Evolutionary conservation across 148 eudicot species (phyloP), one percentile per base, ranked within the genome.

Genomic region (Cornus kousa): DNA sequence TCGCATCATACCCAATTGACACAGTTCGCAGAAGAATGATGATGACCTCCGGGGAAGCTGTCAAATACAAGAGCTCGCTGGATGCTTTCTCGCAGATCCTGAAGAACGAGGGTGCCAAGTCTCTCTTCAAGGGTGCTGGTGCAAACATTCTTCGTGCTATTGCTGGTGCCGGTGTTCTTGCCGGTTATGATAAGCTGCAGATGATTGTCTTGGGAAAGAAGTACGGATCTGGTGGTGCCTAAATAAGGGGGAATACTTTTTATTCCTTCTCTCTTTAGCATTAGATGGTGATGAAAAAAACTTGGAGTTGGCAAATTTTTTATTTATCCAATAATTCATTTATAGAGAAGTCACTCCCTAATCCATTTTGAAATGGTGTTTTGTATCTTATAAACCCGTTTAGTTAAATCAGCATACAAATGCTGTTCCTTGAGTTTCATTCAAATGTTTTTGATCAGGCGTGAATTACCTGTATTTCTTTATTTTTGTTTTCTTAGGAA

Each of bases 21-120:
- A 88, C 89, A 0, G 91, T 88, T 23, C 86, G 91, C 9, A 86
- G 91, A 86, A 88, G 91, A 86, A 88, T 88, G 91, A 88, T 88
- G 91, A 86, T 88, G 91, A 88, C 91, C 23, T 88, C 91, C 0
- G 91, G 91, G 70, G 87, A 88, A 60, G 91, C 91, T 2, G 91
- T 88, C 68, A 88, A 88, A 85, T 88, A 88, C 87, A 88, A 86
- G 87, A 80, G 91, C 57, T 86, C 91, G 5, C 6, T 86, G 0
- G 91, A 88, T 72, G 87, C 88, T 46, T 88, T 88, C 71, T 50
- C 77, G 20, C 89, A 88, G 74, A 86, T 88, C 75, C 62, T 88
- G 55, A 88, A 86, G 89, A 86, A 86, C 37, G 91, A 88, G 87
- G 91, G 89, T 24, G 35, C 89, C 73, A 88, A 84, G 71, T 88